These are phyloP conservation scores for Cucumis sativus DNA, from an alignment of 306 rosid genomes.

Conservation along the genomic window DNA sequence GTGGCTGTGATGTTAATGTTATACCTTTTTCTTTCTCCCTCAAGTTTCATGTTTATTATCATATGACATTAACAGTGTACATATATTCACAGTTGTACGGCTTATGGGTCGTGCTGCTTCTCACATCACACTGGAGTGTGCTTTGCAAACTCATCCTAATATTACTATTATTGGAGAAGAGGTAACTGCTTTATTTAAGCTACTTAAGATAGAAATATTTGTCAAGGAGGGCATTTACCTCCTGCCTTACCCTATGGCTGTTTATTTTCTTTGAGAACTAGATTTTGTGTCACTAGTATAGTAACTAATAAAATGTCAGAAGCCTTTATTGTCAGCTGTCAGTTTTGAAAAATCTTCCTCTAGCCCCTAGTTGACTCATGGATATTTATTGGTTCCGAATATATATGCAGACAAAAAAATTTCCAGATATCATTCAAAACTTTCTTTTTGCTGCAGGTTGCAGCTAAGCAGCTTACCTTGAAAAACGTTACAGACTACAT, in stretches of 20 bases:
- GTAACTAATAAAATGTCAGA: not conserved
- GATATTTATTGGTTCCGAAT: not conserved
- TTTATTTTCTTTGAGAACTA: not conserved
- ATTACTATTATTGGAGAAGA: constrained; percentile 95
- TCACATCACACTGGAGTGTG: constrained; percentile 95
- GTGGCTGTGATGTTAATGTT: not conserved
- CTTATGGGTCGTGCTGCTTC: constrained; percentile 99
- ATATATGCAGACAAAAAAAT: not conserved
- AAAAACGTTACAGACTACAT: constrained; percentile 92
- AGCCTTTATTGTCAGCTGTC: too few relatives aligned
- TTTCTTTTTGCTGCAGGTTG: constrained; percentile 32
- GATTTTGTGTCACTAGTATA: not conserved
- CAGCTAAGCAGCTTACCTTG: constrained; percentile 82
- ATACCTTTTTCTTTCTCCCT: not conserved
- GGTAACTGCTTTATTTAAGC: constrained; percentile 24
- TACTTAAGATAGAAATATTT: not conserved
- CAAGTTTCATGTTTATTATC: not conserved
- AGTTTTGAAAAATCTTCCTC: not conserved
- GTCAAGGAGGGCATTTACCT: not conserved
- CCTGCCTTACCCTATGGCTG: not conserved
- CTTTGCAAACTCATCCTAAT: constrained; percentile 97
- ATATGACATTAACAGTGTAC: not conserved
- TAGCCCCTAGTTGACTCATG: not conserved
- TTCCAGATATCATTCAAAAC: not conserved
- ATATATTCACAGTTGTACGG: constrained; percentile 59